Base-by-base conservation (phyloP, 306 rosid genomes). In the Quercus aquifolioides region DNA sequence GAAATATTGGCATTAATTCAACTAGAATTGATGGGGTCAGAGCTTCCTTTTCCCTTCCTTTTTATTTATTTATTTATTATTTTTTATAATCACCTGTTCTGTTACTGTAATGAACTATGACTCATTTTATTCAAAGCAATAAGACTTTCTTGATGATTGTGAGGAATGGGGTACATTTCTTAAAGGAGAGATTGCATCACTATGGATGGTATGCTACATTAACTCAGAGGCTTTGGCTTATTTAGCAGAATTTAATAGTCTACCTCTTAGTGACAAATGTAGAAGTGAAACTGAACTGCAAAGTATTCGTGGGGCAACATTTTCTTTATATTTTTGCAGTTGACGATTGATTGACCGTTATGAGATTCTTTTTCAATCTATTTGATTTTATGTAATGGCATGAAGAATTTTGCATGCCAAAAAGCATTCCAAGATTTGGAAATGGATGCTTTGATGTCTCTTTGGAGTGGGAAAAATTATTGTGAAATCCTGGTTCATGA, bases 1-100 rank as follows among this genome's bases (percentile, higher is more conserved):
- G 99, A 94, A 87, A 87, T 91, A 70, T 65, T 92, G 78, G 86
- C 94, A 31, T 76, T 92, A 55, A 86, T 91, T 85, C 99, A 94
- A 77, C 95, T 94, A 21, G 80, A 93, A 64, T 76, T 95, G 78
- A 92, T 94, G 17, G 99, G 99, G 55, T 90, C 99, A 12, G 71
- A 88, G 82, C 81, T 84, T 84, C 95, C 94, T 15, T 78, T 94
- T 82, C 99, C 97, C 30, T 85, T 90, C 81, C 10, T 33, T 33
- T 33, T 26, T 26, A 26, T 26, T 26, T 30, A 3, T 30, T 33
- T 35, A 23, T 35, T 2, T 25, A 25, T 26, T 30, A 3, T 30
- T 30, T 65, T 28, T 23, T 35, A 35, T 38, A 38, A 38, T 38
- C 10, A 6, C 10, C 43, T 38, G 43, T 38, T 38, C 10, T 2